phyloP scores from a whole-genome alignment of 257 asterid species.

The Capsicum baccatum region DNA sequence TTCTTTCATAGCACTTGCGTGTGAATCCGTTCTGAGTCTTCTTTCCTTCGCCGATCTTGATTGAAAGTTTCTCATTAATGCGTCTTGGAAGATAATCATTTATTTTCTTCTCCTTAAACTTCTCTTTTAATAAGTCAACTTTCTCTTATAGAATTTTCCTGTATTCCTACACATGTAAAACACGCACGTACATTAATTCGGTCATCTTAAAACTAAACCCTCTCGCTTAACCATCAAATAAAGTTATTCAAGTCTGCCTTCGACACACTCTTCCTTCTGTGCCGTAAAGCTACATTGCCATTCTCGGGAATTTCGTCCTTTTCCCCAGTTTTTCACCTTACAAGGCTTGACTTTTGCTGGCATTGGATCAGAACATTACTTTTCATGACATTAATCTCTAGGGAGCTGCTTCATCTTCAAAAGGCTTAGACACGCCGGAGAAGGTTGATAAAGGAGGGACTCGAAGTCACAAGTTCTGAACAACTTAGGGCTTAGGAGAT shows the following conservation, averaged over 20 bases:
- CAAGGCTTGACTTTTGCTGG: slow-evolving; percentile 2
- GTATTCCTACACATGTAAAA: background rate
- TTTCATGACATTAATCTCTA: slow-evolving; percentile 3
- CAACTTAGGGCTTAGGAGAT: background rate
- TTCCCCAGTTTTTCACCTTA: slow-evolving; percentile 5
- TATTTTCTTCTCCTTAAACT: slow-evolving; percentile 11
- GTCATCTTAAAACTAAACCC: background rate
- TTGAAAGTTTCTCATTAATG: background rate
- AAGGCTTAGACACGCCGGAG: background rate
- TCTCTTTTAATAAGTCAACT: background rate
- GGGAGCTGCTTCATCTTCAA: slow-evolving; percentile 19
- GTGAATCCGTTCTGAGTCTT: background rate
- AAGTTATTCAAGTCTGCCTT: slow-evolving; percentile 1
- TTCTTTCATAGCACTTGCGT: slow-evolving; percentile 1
- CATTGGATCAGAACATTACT: slow-evolving; percentile 20
- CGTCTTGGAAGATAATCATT: background rate
- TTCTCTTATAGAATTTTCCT: background rate
- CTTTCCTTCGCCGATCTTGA: background rate
- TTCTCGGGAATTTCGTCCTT: slow-evolving; percentile 20
- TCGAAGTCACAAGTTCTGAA: background rate
- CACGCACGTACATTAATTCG: background rate
- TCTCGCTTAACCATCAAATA: background rate
- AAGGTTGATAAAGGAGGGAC: background rate
- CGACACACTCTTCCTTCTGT: background rate
- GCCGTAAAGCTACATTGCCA: background rate